phyloP scores from a whole-genome alignment of 805 yeast genomes.

The Helenozyma rhizophorensis region DNA sequence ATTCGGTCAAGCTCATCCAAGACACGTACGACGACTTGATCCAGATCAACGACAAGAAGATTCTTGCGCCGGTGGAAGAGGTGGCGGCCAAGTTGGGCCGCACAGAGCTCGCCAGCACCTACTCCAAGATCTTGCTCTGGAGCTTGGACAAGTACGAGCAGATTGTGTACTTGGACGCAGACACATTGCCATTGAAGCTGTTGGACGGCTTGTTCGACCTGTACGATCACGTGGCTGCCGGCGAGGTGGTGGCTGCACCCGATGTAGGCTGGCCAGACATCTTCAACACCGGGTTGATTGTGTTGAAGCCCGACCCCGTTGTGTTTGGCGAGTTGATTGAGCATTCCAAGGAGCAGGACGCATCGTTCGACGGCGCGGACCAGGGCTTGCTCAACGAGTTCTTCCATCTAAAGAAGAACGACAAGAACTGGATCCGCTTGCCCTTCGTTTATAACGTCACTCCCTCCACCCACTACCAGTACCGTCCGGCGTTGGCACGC shows the following conservation, averaged over 20 bases:
- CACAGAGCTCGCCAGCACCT: constrained; percentile 50
- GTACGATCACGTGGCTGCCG: constrained; percentile 44
- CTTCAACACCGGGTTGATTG: constrained; percentile 76
- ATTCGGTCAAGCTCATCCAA: constrained; percentile 6
- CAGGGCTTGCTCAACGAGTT: constrained; percentile 6
- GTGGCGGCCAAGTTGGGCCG: constrained; percentile 23
- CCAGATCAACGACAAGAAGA: constrained; percentile 3
- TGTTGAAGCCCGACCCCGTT: constrained; percentile 47
- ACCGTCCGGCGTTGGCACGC: constrained; percentile 3
- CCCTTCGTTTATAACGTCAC: constrained; percentile 7
- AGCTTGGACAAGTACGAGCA: constrained; percentile 38
- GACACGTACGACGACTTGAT: constrained; percentile 2
- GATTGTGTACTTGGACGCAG: constrained; percentile 61
- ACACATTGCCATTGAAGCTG: constrained; percentile 46
- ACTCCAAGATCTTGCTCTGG: constrained; percentile 59
- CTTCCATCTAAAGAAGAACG: constrained; percentile 3
- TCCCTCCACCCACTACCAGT: constrained; percentile 4
- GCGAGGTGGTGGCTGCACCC: constrained; percentile 29
- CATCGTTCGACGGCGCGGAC: constrained; percentile 7
- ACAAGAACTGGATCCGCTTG: constrained; percentile 3
- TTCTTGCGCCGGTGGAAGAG: constrained; percentile 3
- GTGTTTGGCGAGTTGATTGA: constrained; percentile 29
- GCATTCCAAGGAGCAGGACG: neutral
- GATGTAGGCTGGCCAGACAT: constrained; percentile 93
- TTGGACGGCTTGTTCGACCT: constrained; percentile 21